Percentiles rank a stretch among this genome's conserved stretches.
These are phyloP conservation scores for Tripterygium wilfordii DNA, from an alignment of 177 flowering plant species.

Conservation along the genomic window DNA sequence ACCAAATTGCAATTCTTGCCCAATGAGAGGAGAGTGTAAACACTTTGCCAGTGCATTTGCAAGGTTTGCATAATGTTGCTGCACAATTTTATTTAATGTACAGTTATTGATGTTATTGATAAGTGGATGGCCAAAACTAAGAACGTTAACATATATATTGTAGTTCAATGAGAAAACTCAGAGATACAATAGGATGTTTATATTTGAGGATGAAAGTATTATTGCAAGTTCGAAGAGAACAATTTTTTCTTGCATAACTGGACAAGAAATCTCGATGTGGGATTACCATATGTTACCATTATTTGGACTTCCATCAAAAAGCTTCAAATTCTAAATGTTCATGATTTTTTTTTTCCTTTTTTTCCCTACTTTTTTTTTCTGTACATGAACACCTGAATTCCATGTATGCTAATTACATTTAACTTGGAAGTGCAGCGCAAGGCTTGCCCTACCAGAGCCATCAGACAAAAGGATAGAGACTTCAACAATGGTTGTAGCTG, in stretches of 20 bases:
- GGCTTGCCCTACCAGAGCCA: constrained; percentile 63
- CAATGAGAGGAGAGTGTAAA: constrained; percentile 67
- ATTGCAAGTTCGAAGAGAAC: too few species aligned
- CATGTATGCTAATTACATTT: background rate
- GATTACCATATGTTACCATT: too few species aligned
- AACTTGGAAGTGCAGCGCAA: constrained; percentile 68
- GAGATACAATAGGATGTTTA: background rate
- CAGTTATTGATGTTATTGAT: background rate
- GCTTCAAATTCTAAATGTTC: too few species aligned
- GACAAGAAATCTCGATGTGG: too few species aligned
- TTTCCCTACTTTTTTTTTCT: too few species aligned
- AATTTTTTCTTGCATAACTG: too few species aligned
- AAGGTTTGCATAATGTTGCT: constrained; percentile 34
- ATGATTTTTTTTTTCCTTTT: too few species aligned
- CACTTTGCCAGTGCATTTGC: constrained; percentile 71
- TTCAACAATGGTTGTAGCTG: constrained; percentile 12
- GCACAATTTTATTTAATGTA: background rate
- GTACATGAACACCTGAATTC: too few species aligned
- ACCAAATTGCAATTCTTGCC: constrained; percentile 81
- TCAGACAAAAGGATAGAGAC: constrained; percentile 34
- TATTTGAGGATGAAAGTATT: background rate
- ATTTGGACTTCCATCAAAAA: too few species aligned
- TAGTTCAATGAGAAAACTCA: too few species aligned
- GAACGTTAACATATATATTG: background rate
- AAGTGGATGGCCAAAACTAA: background rate